Percentiles rank a stretch among this genome's conserved stretches.
Evolutionary conservation across 352 stramenopile species (phyloP).

Genomic region (Achlya hypogyna): DNA sequence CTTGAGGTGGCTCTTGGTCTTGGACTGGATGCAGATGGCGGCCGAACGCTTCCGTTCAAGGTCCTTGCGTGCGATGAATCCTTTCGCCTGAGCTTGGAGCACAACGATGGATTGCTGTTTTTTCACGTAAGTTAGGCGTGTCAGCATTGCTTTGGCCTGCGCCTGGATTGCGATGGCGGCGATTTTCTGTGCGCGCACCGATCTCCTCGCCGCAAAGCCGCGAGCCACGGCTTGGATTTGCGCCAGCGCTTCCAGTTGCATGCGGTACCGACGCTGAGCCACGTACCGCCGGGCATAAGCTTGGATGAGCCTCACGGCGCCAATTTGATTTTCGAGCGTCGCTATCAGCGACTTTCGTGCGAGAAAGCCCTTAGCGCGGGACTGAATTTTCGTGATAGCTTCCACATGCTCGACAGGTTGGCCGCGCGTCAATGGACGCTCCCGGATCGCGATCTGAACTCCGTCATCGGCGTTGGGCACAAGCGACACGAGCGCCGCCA

Average conservation of each 20-base stretch:
- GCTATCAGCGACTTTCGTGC: neutral
- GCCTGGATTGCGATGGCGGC: conserved; percentile 8
- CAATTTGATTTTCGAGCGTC: neutral
- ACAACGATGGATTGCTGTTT: neutral
- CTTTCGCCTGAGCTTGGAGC: neutral
- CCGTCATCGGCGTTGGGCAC: neutral
- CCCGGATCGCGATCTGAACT: neutral
- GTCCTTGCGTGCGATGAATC: neutral
- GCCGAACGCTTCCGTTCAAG: neutral
- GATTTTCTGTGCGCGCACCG: conserved; percentile 2
- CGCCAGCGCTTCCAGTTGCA: neutral
- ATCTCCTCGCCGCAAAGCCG: neutral
- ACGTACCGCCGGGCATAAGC: neutral
- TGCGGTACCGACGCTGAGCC: neutral
- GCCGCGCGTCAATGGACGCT: neutral
- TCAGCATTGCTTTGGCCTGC: neutral
- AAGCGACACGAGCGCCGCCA: neutral
- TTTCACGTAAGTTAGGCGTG: neutral
- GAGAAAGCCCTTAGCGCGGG: conserved; percentile 5
- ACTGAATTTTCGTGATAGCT: conserved; percentile 11
- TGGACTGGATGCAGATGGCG: conserved; percentile 2
- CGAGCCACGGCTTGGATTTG: conserved; percentile 9
- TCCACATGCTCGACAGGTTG: conserved; percentile 4
- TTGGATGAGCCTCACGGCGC: neutral
- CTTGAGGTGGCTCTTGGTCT: neutral